Percentiles rank a stretch among this genome's conserved stretches.
Conservation (phyloP, 2,329 filamentous ascomycete genomes). For the Zymoseptoria passerinii region DNA sequence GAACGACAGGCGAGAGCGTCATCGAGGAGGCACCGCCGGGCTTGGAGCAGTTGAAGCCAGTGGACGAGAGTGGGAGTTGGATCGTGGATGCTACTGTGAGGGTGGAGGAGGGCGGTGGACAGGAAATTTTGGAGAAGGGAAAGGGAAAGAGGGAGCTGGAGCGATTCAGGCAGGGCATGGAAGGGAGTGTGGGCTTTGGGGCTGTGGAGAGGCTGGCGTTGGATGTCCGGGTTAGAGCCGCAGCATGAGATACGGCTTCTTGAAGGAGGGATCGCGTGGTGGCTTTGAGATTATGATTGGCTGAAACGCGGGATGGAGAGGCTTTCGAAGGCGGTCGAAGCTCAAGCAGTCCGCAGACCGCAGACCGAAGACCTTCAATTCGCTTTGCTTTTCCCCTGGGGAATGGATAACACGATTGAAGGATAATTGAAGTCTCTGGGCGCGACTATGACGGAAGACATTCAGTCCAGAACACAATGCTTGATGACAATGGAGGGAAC, state of each 20-base stretch:
- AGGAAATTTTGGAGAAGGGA: constrained; percentile 46
- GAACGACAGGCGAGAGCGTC: constrained; percentile 10
- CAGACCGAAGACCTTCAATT: too few relatives aligned
- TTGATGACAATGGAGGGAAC: too few relatives aligned
- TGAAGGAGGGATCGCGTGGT: too few relatives aligned
- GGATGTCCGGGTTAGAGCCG: constrained; percentile 47
- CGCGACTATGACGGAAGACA: too few relatives aligned
- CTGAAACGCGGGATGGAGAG: too few relatives aligned
- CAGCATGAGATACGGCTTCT: neutral
- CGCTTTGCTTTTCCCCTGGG: too few relatives aligned
- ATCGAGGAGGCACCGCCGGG: constrained; percentile 31
- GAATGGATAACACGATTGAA: too few relatives aligned
- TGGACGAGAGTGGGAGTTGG: constrained; percentile 51
- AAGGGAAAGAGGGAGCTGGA: constrained; percentile 48
- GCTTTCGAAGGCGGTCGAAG: too few relatives aligned
- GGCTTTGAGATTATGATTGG: too few relatives aligned
- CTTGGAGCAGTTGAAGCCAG: constrained; percentile 39
- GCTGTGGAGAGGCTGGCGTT: constrained; percentile 51
- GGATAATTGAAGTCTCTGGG: too few relatives aligned
- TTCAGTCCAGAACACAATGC: too few relatives aligned
- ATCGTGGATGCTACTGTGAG: constrained; percentile 51
- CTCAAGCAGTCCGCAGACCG: too few relatives aligned
- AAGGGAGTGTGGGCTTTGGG: constrained; percentile 48
- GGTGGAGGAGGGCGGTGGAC: constrained; percentile 48
- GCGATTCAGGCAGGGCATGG: constrained; percentile 47